Evolutionary conservation across 2,329 filamentous ascomycete genomes (phyloP).

Genomic region (Hypoxylon sp.): DNA sequence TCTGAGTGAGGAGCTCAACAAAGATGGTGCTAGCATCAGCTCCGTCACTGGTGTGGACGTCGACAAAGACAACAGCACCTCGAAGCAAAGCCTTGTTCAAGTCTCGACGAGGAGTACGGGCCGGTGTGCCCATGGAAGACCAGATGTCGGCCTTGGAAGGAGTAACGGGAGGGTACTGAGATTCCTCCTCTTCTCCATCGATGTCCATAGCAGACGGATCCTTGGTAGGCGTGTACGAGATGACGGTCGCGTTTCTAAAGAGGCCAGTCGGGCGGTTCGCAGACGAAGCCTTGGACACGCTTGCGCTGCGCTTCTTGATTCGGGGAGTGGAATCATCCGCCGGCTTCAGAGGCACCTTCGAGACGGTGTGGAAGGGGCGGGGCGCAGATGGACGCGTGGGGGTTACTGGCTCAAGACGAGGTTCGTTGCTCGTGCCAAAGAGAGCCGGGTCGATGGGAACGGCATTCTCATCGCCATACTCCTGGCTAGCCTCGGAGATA

Average conservation of each 20-base stretch:
- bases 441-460: slow-evolving; percentile 63
- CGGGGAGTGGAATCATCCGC: slow-evolving; percentile 66
- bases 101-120: slow-evolving; percentile 63
- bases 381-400: slow-evolving; percentile 60
- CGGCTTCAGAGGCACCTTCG: slow-evolving; percentile 78
- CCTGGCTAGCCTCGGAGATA: slow-evolving; percentile 68
- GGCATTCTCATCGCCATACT: slow-evolving; percentile 73
- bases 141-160: slow-evolving; percentile 61
- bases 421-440: slow-evolving; percentile 35
- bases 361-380: slow-evolving; percentile 75
- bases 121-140: slow-evolving; percentile 64
- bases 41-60: slow-evolving; percentile 84
- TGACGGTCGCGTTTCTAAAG: slow-evolving; percentile 60
- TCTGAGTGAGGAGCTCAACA: slow-evolving; percentile 77
- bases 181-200: slow-evolving; percentile 36
- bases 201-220: slow-evolving; percentile 46
- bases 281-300: slow-evolving; percentile 57
- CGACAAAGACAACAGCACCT: slow-evolving; percentile 81
- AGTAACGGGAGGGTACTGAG: slow-evolving; percentile 49
- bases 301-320: slow-evolving; percentile 61
- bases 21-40: slow-evolving; percentile 84
- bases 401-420: slow-evolving; percentile 58
- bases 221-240: slow-evolving; percentile 64
- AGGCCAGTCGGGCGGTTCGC: slow-evolving; percentile 52
- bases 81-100: slow-evolving; percentile 64